These are phyloP conservation scores for Hyphopichia pseudoburtonii DNA, from an alignment of 1,139 yeast genomes.

Conservation along the genomic window DNA sequence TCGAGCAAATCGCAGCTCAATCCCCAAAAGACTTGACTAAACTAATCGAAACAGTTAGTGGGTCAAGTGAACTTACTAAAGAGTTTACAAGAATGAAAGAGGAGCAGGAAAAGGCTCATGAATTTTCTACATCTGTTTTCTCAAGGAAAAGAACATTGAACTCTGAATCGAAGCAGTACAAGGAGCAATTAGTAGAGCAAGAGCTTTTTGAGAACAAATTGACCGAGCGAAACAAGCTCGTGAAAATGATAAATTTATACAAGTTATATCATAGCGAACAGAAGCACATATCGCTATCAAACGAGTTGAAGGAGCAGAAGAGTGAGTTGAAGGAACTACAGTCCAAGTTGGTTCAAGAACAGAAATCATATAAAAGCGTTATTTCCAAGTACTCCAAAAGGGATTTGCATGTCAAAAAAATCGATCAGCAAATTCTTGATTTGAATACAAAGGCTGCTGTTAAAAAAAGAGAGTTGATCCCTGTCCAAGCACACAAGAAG, in stretches of 20 bases:
- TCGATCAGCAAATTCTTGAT: constrained; percentile 37
- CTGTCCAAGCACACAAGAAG: constrained; percentile 55
- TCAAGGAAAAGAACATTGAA: constrained; percentile 71
- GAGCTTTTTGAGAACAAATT: constrained; percentile 63
- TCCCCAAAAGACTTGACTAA: constrained; percentile 73
- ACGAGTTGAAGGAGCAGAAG: constrained; percentile 23
- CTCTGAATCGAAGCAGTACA: constrained; percentile 77
- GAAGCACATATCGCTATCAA: constrained; percentile 34
- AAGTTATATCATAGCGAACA: constrained; percentile 66
- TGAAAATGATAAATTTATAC: constrained; percentile 57
- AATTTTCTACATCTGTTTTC: constrained; percentile 62
- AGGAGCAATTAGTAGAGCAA: constrained; percentile 74
- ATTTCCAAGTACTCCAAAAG: constrained; percentile 49
- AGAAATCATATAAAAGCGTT: constrained; percentile 27
- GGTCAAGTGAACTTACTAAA: constrained; percentile 64
- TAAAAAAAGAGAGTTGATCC: constrained; percentile 51
- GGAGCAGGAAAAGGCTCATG: constrained; percentile 66
- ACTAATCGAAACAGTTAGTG: constrained; percentile 80
- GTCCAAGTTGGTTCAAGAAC: constrained; percentile 20
- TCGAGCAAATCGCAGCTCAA: constrained; percentile 90
- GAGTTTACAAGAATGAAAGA: constrained; percentile 72
- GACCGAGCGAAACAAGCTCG: constrained; percentile 45
- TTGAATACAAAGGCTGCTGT: constrained; percentile 43
- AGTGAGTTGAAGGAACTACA: constrained; percentile 30
- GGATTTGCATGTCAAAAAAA: constrained; percentile 41